Conservation (phyloP, 2,329 filamentous ascomycete genomes). For the Botrytis elliptica region DNA sequence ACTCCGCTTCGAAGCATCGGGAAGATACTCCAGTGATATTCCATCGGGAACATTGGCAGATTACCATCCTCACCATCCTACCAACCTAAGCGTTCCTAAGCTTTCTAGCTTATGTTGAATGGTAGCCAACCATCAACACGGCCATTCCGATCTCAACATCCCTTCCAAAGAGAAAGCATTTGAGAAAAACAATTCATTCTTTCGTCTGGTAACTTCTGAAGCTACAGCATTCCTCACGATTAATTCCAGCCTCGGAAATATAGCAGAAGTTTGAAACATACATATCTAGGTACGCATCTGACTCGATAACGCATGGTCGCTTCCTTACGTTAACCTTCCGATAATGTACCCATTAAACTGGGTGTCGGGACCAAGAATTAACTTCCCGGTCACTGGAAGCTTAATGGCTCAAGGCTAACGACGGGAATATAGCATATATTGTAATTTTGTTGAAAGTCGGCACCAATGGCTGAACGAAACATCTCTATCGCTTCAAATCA, state of each 20-base stretch:
- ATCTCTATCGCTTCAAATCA: slow-evolving; percentile 20
- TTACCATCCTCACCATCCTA: slow-evolving; percentile 11
- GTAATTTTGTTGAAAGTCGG: neutral
- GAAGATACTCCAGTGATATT: neutral
- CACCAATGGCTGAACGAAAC: slow-evolving; percentile 19
- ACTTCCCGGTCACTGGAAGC: slow-evolving; percentile 18
- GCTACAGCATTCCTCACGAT: neutral
- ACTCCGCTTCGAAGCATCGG: neutral
- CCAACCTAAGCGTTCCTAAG: neutral
- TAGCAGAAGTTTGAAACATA: slow-evolving; percentile 5
- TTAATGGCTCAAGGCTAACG: slow-evolving; percentile 13
- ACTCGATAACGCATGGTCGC: slow-evolving; percentile 25
- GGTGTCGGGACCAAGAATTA: slow-evolving; percentile 23
- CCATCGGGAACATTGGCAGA: slow-evolving; percentile 7
- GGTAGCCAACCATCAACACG: slow-evolving; percentile 19
- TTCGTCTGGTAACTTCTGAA: neutral
- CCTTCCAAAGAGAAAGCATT: neutral
- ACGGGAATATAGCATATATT: slow-evolving; percentile 16
- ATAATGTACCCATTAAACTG: slow-evolving; percentile 21
- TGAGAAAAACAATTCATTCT: neutral
- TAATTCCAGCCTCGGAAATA: slow-evolving; percentile 9
- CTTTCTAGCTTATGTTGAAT: neutral
- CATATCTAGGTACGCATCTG: slow-evolving; percentile 20
- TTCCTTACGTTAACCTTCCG: slow-evolving; percentile 19
- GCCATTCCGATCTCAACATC: slow-evolving; percentile 10